phyloP scores from a whole-genome alignment of 495 filamentous ascomycete species.

The Hypoxylon subgilvum region DNA sequence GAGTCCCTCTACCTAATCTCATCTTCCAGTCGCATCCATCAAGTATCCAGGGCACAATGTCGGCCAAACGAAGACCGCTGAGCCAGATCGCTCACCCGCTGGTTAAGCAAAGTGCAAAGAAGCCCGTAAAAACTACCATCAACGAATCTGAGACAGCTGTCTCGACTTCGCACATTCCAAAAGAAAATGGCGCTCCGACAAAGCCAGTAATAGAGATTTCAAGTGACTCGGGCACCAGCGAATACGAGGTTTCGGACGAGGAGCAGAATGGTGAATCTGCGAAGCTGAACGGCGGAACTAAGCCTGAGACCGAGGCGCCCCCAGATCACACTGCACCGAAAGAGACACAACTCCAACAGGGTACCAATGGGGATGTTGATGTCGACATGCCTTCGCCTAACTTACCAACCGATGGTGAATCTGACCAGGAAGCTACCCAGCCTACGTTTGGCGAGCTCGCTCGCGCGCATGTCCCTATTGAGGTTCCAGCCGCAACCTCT shows the following conservation, averaged over 20 bases:
- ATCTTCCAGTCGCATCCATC: neutral
- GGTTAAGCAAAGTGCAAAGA: slow-evolving; percentile 64
- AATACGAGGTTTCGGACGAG: slow-evolving; percentile 47
- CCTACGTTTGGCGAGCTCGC: slow-evolving; percentile 90
- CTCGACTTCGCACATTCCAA: slow-evolving; percentile 40
- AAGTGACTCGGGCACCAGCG: slow-evolving; percentile 57
- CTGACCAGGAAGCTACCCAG: slow-evolving; percentile 55
- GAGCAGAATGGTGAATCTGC: slow-evolving; percentile 22
- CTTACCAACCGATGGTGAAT: slow-evolving; percentile 58
- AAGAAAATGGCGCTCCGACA: slow-evolving; percentile 32
- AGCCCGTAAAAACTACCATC: slow-evolving; percentile 66
- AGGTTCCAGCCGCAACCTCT: slow-evolving; percentile 70
- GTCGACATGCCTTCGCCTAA: slow-evolving; percentile 51
- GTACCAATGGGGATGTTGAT: slow-evolving; percentile 24
- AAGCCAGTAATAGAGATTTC: slow-evolving; percentile 60
- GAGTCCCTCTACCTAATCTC: neutral
- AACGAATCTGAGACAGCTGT: slow-evolving; percentile 79
- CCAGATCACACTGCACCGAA: slow-evolving; percentile 11
- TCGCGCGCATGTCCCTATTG: slow-evolving; percentile 74
- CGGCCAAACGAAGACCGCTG: slow-evolving; percentile 59
- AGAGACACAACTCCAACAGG: slow-evolving; percentile 4
- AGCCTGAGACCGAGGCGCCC: slow-evolving; percentile 3
- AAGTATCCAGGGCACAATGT: slow-evolving; percentile 45
- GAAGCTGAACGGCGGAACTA: slow-evolving; percentile 10
- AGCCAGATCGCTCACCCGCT: slow-evolving; percentile 54